Conservation (phyloP, 257 asterid species). For the Solanum boliviense region DNA sequence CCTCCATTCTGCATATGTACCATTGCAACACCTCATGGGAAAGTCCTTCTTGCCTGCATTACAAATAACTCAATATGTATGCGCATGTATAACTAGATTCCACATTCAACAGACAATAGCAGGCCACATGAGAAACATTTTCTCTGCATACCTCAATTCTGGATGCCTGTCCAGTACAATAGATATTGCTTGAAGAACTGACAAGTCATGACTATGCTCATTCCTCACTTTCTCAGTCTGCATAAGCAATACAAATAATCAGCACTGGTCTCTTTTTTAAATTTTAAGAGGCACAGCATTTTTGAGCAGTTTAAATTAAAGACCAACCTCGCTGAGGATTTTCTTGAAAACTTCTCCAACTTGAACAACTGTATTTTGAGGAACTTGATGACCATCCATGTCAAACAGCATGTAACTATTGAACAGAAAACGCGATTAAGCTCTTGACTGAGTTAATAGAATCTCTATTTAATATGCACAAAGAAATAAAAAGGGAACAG, state of each 20-base stretch:
- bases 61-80: not conserved
- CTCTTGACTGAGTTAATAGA: not conserved
- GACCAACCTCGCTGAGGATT: slow-evolving; percentile 76
- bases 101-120: not conserved
- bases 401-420: slow-evolving; percentile 40
- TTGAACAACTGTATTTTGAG: slow-evolving; percentile 64
- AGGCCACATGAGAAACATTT: not conserved
- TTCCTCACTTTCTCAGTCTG: slow-evolving; percentile 89
- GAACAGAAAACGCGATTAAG: not conserved
- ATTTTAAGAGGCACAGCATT: not conserved
- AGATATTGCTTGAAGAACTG: slow-evolving; percentile 75
- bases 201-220: slow-evolving; percentile 63
- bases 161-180: slow-evolving; percentile 76
- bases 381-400: slow-evolving; percentile 74
- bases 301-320: not conserved
- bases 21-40: slow-evolving; percentile 88
- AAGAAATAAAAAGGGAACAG: not conserved
- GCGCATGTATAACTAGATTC: slow-evolving; percentile 8
- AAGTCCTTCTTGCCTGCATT: slow-evolving; percentile 66
- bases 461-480: not conserved
- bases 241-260: slow-evolving; percentile 9
- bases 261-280: not conserved
- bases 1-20: slow-evolving; percentile 98
- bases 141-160: slow-evolving; percentile 51
- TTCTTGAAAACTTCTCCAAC: slow-evolving; percentile 83